phyloP scores from a whole-genome alignment of 108 stramenopile genomes.

The Fistulifera pelliculosa region DNA sequence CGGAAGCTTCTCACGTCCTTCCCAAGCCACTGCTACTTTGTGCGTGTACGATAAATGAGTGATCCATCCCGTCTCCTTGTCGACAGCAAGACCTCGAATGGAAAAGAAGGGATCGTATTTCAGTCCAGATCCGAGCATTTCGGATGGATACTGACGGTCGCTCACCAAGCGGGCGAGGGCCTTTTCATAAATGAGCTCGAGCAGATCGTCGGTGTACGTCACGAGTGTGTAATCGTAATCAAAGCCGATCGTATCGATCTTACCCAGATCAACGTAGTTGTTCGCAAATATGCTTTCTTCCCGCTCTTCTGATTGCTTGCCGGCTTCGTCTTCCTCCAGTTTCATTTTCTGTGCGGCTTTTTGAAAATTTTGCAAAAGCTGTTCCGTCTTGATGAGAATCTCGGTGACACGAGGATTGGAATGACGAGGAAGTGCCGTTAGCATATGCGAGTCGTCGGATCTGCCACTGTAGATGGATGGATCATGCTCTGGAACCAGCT shows the following conservation, averaged over 20 bases:
- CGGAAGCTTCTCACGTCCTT: slow-evolving; percentile 75
- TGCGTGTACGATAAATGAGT: slow-evolving; percentile 92
- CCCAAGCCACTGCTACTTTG: slow-evolving; percentile 89
- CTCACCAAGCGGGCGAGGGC: slow-evolving; percentile 78
- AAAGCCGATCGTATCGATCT: slow-evolving; percentile 88
- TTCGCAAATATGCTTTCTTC: slow-evolving; percentile 80
- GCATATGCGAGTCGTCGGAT: too few relatives aligned
- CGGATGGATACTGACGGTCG: slow-evolving; percentile 77
- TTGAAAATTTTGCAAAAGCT: slow-evolving; percentile 39
- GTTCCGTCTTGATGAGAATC: slow-evolving; percentile 49
- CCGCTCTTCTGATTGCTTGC: slow-evolving; percentile 4
- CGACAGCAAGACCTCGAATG: slow-evolving; percentile 91
- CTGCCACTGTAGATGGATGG: too few relatives aligned
- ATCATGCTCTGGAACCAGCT: too few relatives aligned
- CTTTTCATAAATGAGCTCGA: slow-evolving; percentile 89
- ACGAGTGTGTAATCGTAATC: slow-evolving; percentile 96
- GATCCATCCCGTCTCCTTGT: slow-evolving; percentile 89
- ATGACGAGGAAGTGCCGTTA: slow-evolving; percentile 40
- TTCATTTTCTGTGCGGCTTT: slow-evolving; percentile 28
- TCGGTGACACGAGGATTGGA: slow-evolving; percentile 39
- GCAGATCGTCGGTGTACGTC: slow-evolving; percentile 76
- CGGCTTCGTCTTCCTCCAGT: slow-evolving; percentile 2
- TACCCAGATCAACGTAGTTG: slow-evolving; percentile 84
- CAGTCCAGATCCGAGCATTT: slow-evolving; percentile 58
- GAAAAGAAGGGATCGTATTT: slow-evolving; percentile 79